These are phyloP conservation scores for Entonaema liquescens DNA, from an alignment of 495 filamentous ascomycete genomes.

Conservation along the genomic window DNA sequence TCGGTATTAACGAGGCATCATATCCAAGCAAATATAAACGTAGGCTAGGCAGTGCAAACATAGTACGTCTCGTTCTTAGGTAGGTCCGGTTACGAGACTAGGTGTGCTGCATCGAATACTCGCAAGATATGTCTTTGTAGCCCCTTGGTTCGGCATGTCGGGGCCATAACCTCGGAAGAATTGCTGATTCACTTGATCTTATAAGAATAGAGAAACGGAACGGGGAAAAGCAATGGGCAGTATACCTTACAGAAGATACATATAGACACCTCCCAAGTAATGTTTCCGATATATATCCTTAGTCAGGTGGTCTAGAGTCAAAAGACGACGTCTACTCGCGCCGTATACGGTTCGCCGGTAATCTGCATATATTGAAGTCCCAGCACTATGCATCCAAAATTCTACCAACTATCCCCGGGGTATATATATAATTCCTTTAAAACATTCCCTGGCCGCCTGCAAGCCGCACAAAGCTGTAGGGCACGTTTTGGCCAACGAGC, in stretches of 20 bases:
- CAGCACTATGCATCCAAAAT: constrained; percentile 6
- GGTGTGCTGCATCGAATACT: not conserved
- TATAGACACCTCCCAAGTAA: not conserved
- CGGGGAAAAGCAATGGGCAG: not conserved
- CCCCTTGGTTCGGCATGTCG: not conserved
- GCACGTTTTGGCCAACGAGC: constrained; percentile 84
- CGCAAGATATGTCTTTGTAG: not conserved
- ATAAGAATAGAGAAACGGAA: not conserved
- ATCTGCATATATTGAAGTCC: constrained; percentile 11
- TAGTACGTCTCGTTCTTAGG: not conserved
- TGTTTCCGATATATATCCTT: constrained; percentile 14
- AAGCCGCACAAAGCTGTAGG: constrained; percentile 84
- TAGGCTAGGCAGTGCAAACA: not conserved
- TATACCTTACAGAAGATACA: not conserved
- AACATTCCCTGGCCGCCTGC: constrained; percentile 76
- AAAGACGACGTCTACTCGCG: constrained; percentile 17
- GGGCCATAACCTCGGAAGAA: not conserved
- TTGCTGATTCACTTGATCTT: not conserved
- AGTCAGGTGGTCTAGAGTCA: constrained; percentile 13
- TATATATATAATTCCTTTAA: constrained; percentile 49
- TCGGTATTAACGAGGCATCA: not conserved
- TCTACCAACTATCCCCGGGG: constrained; percentile 21
- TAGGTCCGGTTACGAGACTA: not conserved
- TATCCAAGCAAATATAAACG: not conserved
- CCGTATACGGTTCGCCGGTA: constrained; percentile 13